Evolutionary conservation across 169 alveolate species (phyloP), one percentile per base, ranked within the genome.

Genomic region (Cryptosporidium ryanae): DNA sequence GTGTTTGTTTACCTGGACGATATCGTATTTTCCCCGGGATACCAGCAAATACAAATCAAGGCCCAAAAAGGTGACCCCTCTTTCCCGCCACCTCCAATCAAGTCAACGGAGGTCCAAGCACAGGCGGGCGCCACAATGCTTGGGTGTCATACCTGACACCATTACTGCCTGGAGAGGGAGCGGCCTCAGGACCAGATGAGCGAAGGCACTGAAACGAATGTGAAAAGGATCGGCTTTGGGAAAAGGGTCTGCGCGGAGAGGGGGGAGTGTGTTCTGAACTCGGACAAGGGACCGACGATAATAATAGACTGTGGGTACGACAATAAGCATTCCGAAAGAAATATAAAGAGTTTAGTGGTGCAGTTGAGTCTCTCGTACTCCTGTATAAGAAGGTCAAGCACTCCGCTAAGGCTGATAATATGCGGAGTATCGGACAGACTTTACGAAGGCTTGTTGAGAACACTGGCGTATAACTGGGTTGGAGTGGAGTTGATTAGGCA

Each of bases 341-440:
- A 76, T 76, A n/a, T 76, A 15, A 76, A 38, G 38, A 76, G 87
- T 21, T 55, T 76, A 23, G 64, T 76, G 23, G 87, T 76, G 17
- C 87, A 76, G 52, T 44, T 76, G 38, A 59, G 76, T 59, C 23
- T 76, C 18, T 76, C 87, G 2, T 76, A 76, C 38, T 76, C 87
- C 21, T 55, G 44, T 32, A 76, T 76, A 59, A 55, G 87, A 76
- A 76, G 59, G 50, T 76, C 87, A 7, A 59, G 17, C n/a, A 31
- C 46, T 15, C 87, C 87, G 13, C 25, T 76, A 23, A 61, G 34
- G 18, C 38, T 76, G 70, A 59, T 76, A 23, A 59, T 76, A 43
- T 76, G 87, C 34, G 87, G 87, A 43, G 43, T 43, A 38, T 76
- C 87, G 25, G 44, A 76, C 7, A 55, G 87, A 7, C 87, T 76